phyloP scores from a whole-genome alignment of 441 rosid species.

The Mallotus japonicus region DNA sequence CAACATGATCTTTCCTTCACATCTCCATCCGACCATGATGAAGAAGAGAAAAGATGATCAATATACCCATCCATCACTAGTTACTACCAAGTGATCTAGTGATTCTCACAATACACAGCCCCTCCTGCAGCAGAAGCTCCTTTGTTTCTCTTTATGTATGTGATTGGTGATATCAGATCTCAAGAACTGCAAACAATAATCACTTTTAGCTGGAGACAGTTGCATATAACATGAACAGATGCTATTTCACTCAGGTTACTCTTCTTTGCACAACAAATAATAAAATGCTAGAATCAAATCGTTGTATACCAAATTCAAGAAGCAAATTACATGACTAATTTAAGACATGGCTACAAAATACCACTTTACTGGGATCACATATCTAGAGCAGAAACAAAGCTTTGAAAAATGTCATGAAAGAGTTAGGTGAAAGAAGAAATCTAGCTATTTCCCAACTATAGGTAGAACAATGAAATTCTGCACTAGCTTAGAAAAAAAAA shows the following conservation, averaged over 20 bases:
- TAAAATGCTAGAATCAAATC: background rate
- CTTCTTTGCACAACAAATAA: background rate
- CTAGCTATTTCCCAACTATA: too few relatives aligned
- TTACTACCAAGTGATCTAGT: background rate
- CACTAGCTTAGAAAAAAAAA: too few relatives aligned
- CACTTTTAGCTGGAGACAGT: background rate
- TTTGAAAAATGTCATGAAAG: too few relatives aligned
- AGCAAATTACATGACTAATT: background rate
- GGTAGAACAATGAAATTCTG: too few relatives aligned
- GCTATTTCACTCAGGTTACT: background rate
- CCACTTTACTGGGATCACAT: background rate
- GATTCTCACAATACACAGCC: constrained; percentile 1
- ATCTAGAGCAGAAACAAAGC: background rate
- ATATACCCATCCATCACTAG: constrained; percentile 43
- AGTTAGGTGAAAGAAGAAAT: background rate
- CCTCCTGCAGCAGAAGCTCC: background rate
- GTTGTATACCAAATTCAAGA: background rate
- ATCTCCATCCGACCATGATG: constrained; percentile 33
- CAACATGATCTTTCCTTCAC: constrained; percentile 32
- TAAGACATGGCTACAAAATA: background rate
- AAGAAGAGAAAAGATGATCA: constrained; percentile 34
- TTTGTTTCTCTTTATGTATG: background rate
- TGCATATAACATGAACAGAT: background rate
- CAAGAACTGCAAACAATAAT: constrained; percentile 17
- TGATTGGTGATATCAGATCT: background rate